Conservation (phyloP, 495 filamentous ascomycete genomes). For the Aspergillus nanangensis region DNA sequence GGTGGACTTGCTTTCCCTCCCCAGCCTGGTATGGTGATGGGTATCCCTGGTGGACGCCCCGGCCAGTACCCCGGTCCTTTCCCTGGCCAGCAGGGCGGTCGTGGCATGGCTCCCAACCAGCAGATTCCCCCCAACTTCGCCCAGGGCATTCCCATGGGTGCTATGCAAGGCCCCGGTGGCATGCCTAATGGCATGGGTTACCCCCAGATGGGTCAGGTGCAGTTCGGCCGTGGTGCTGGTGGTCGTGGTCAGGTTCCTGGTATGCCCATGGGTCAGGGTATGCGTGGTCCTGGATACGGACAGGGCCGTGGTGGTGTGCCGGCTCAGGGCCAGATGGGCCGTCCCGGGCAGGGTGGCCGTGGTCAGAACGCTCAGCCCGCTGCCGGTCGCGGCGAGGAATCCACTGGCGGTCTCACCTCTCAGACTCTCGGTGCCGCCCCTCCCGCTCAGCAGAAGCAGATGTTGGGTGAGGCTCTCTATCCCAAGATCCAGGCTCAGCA, state of each 20-base stretch:
- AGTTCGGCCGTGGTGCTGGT: slow-evolving; percentile 65
- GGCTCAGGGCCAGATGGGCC: slow-evolving; percentile 44
- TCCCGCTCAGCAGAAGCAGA: slow-evolving; percentile 85
- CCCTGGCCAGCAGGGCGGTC: slow-evolving; percentile 76
- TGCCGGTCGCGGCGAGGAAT: slow-evolving; percentile 25
- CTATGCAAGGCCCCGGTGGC: slow-evolving; percentile 59
- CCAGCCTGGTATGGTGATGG: slow-evolving; percentile 75
- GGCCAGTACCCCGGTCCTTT: slow-evolving; percentile 78
- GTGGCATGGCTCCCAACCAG: slow-evolving; percentile 70
- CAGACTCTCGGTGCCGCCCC: slow-evolving; percentile 51
- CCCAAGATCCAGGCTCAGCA: slow-evolving; percentile 94
- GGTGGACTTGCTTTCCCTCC: slow-evolving; percentile 81
- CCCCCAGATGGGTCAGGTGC: slow-evolving; percentile 58
- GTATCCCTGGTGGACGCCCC: slow-evolving; percentile 74
- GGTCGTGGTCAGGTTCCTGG: slow-evolving; percentile 73
- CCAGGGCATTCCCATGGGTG: slow-evolving; percentile 70
- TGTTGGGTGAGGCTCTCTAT: slow-evolving; percentile 94
- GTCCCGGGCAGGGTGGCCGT: slow-evolving; percentile 38
- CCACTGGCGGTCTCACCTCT: slow-evolving; percentile 30
- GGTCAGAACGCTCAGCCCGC: slow-evolving; percentile 35
- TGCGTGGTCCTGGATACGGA: slow-evolving; percentile 64
- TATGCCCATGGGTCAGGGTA: slow-evolving; percentile 61
- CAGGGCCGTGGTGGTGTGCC: slow-evolving; percentile 46
- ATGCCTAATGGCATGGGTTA: slow-evolving; percentile 53
- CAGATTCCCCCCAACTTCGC: slow-evolving; percentile 79